phyloP scores from a whole-genome alignment of 768 basidiomycete species.

The Russula olivacea region DNA sequence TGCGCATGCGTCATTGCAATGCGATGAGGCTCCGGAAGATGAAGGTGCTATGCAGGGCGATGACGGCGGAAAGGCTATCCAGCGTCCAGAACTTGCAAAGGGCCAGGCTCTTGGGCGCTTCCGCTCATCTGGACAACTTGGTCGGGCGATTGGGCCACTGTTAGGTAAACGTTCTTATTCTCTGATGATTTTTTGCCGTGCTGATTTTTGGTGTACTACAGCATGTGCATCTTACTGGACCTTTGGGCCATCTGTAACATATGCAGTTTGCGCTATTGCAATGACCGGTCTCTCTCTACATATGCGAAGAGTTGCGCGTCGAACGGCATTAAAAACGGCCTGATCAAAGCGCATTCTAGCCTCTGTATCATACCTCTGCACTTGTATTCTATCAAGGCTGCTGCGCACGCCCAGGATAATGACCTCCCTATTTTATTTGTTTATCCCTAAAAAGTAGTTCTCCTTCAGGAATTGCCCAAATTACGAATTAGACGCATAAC shows the following conservation, averaged over 20 bases:
- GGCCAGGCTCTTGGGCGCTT: conserved; percentile 82
- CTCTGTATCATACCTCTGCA: not conserved
- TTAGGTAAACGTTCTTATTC: conserved; percentile 45
- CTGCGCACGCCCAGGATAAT: not conserved
- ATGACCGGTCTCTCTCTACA: conserved; percentile 54
- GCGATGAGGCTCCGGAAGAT: conserved; percentile 51
- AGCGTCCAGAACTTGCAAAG: conserved; percentile 68
- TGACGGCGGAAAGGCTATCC: conserved; percentile 41
- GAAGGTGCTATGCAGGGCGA: conserved; percentile 42
- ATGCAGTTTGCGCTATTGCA: conserved; percentile 53
- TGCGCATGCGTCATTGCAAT: conserved; percentile 84
- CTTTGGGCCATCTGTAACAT: conserved; percentile 76
- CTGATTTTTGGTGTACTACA: conserved; percentile 29
- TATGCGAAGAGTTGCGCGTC: conserved; percentile 44
- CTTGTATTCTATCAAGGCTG: not conserved
- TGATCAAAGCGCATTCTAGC: not conserved
- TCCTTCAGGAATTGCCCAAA: not conserved
- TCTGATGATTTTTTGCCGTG: not conserved
- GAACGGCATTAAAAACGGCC: conserved; percentile 29
- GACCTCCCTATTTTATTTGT: not conserved
- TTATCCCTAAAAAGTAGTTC: not conserved
- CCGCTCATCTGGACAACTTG: conserved; percentile 90
- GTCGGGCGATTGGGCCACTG: conserved; percentile 86
- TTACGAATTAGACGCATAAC: not conserved
- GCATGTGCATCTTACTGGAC: conserved; percentile 89